A percentile compares a stretch with the other conserved stretches of the same genome.
These are phyloP conservation scores for Petrea volubilis DNA, from an alignment of 257 asterid genomes.

Conservation along the genomic window DNA sequence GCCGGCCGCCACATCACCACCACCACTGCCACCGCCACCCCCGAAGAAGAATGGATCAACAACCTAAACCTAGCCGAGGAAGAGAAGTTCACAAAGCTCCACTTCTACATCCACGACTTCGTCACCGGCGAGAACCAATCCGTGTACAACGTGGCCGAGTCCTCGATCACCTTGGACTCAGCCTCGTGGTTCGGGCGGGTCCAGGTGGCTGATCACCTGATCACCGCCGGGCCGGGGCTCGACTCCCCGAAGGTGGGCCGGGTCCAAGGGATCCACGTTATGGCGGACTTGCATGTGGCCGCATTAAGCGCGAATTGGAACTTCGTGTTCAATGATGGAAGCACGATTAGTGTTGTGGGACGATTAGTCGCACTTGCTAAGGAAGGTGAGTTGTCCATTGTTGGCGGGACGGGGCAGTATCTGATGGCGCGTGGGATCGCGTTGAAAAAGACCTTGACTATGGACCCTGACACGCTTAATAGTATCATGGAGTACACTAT, in stretches of 20 bases:
- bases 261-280: constrained; percentile 40
- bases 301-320: constrained; percentile 35
- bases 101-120: constrained; percentile 43
- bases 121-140: constrained; percentile 29
- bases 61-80: constrained; percentile 12
- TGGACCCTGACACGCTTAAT: constrained; percentile 28
- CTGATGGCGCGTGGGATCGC: constrained; percentile 52
- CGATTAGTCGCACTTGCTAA: constrained; percentile 12
- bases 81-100: constrained; percentile 35
- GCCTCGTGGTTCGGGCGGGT: constrained; percentile 31
- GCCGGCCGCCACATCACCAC: not conserved
- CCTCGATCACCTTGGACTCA: constrained; percentile 31
- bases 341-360: constrained; percentile 45
- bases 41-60: constrained; percentile 19
- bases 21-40: constrained; percentile 10
- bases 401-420: constrained; percentile 50
- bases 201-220: constrained; percentile 35
- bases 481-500: constrained; percentile 32
- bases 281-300: constrained; percentile 22
- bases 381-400: constrained; percentile 41
- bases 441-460: constrained; percentile 11
- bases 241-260: constrained; percentile 38
- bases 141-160: constrained; percentile 33
- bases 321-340: constrained; percentile 34
- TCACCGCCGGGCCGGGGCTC: constrained; percentile 29